These are phyloP conservation scores for Cyberlindnera americana DNA, from an alignment of 805 yeast species.

Conservation along the genomic window DNA sequence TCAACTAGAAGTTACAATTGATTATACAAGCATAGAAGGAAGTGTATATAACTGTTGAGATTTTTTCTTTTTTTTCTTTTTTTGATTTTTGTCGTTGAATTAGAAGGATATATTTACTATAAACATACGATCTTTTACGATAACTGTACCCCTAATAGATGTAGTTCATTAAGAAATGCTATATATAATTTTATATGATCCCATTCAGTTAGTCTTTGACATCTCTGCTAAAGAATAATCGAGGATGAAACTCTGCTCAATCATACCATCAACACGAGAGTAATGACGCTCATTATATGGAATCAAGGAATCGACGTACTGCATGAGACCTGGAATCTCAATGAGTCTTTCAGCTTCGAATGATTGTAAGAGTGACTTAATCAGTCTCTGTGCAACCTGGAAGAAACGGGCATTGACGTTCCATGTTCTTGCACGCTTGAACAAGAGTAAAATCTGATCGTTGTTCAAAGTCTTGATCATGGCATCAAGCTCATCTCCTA, in stretches of 20 bases:
- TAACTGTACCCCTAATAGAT: too few relatives aligned
- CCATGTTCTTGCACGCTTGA: constrained; percentile 89
- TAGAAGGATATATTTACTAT: too few relatives aligned
- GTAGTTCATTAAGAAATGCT: too few relatives aligned
- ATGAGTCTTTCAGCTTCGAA: constrained; percentile 54
- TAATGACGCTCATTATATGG: constrained; percentile 91
- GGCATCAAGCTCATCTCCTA: constrained; percentile 53
- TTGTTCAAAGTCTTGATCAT: constrained; percentile 54
- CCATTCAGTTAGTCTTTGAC: constrained; percentile 37
- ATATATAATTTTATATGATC: too few relatives aligned
- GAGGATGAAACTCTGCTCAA: constrained; percentile 80
- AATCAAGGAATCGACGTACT: constrained; percentile 65
- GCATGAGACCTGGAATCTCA: constrained; percentile 65
- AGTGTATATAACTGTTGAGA: too few relatives aligned
- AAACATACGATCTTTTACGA: too few relatives aligned
- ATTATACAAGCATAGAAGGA: constrained; percentile 1
- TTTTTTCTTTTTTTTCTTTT: too few relatives aligned
- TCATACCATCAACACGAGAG: constrained; percentile 66
- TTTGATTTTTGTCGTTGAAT: too few relatives aligned
- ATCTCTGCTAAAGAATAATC: constrained; percentile 83
- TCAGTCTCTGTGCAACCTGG: constrained; percentile 72
- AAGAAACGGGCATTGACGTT: constrained; percentile 83
- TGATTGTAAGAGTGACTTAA: constrained; percentile 58
- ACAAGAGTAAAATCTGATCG: constrained; percentile 56
- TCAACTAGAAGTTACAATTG: too few relatives aligned